Base-by-base conservation (phyloP, 306 rosid species). In the Vigna radiata region DNA sequence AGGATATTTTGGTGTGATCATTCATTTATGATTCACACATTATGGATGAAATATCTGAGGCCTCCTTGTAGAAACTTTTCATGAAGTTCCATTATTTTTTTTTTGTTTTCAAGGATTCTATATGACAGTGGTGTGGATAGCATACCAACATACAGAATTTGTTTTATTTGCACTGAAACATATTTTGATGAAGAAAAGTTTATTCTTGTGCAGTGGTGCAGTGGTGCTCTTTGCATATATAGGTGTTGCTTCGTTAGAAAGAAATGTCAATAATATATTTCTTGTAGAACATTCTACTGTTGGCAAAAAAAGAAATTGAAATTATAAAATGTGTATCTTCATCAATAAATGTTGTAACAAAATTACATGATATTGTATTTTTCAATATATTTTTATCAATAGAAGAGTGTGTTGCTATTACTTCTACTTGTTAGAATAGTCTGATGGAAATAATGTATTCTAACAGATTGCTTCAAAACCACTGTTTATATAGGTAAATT, bases 1-100 rank as follows among this genome's bases (percentile, higher is more conserved):
- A 74, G 82, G 81, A 33, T 47, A 17, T 83, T 83, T 86, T 60
- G 31, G 60, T 79, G 78, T 79, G 78, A 69, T 79, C 86, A 83
- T 83, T 83, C 88, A 54, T 19, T 54, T 83, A 61, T 47, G 14
- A 59, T 44, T 62, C 68, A 66, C 43, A 58, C 72, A 16, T 47
- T 58, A 29, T 77, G 78, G 31, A 17, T 33, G 29, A 75, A 33
- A 25, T 70, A 36, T 77, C 73, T 71, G 64, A 29, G 69, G 36
- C 44, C 62, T 52, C 55, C 55, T 47, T 67, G 70, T 78, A 63
- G 47, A 59, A 73, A 25, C 66, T 61, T 25, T 49, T 33, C 54
- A 21, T 39, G 52, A 69, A 29, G 77, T 69, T 61, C 27, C 59
- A 49, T n/a, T 19, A 21, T 50, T 65, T 41, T 73, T 41, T 73